Evolutionary conservation across 2,329 filamentous ascomycete genomes (phyloP).

Genomic region (Diplodia mutila): DNA sequence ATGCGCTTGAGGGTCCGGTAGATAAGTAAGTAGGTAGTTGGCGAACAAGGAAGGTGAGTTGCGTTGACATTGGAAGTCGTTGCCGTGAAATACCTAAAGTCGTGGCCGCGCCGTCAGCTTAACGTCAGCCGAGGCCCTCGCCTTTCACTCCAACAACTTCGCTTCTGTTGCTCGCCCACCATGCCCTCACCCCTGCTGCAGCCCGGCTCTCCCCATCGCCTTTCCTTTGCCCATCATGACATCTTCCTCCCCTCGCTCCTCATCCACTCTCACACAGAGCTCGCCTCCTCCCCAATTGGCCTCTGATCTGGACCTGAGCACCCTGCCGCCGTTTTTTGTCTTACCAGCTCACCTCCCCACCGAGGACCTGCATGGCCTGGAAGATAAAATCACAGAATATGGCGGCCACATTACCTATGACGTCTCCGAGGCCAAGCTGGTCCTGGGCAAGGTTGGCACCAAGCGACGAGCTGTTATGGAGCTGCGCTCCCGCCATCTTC

Average conservation of each 20-base stretch:
- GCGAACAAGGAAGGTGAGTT: too few relatives aligned
- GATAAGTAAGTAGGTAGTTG: too few relatives aligned
- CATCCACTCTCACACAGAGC: not conserved
- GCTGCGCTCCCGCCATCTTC: conserved; percentile 68
- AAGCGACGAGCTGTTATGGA: conserved; percentile 77
- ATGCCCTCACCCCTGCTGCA: not conserved
- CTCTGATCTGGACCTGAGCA: conserved; percentile 45
- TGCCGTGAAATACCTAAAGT: not conserved
- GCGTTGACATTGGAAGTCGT: too few relatives aligned
- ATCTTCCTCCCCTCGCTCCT: not conserved
- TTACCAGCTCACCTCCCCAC: conserved; percentile 70
- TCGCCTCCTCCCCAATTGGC: not conserved
- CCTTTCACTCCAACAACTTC: too few relatives aligned
- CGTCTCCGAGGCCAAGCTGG: conserved; percentile 69
- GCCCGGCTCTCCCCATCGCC: too few relatives aligned
- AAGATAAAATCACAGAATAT: conserved; percentile 62
- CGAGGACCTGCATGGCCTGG: conserved; percentile 65
- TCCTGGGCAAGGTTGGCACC: conserved; percentile 73
- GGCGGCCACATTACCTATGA: conserved; percentile 70
- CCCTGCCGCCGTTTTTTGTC: conserved; percentile 70
- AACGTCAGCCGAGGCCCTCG: conserved; percentile 20
- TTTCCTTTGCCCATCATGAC: not conserved
- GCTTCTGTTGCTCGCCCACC: not conserved
- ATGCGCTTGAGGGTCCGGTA: not conserved
- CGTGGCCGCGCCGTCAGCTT: conserved; percentile 1